These are phyloP conservation scores for Phylloporus sp. DNA, from an alignment of 768 basidiomycete genomes.

Conservation along the genomic window DNA sequence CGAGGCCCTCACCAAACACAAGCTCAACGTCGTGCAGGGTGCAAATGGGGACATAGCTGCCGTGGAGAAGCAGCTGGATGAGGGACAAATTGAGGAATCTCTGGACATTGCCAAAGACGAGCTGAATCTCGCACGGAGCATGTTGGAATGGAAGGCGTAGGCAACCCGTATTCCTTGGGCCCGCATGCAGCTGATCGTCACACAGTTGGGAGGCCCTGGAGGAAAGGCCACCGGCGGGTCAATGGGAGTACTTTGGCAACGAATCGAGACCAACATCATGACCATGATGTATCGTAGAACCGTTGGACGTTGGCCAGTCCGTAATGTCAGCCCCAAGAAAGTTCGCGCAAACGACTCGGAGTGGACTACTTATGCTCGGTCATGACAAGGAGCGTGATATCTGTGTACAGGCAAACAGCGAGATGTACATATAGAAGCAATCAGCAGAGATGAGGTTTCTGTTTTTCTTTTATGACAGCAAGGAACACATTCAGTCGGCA, in stretches of 20 bases:
- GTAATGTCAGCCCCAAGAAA: slow-evolving; percentile 26
- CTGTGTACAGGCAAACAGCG: slow-evolving; percentile 11
- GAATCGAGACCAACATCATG: slow-evolving; percentile 39
- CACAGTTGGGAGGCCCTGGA: slow-evolving; percentile 85
- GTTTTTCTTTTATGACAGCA: slow-evolving; percentile 14
- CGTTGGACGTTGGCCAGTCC: neutral
- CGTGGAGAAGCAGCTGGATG: slow-evolving; percentile 72
- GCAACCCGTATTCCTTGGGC: slow-evolving; percentile 32
- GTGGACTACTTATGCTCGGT: neutral
- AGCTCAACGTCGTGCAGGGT: slow-evolving; percentile 65
- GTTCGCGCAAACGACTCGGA: slow-evolving; percentile 23
- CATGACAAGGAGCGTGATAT: neutral
- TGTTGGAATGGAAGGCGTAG: slow-evolving; percentile 96
- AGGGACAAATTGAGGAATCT: slow-evolving; percentile 85
- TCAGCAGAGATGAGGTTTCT: slow-evolving; percentile 1
- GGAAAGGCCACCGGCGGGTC: slow-evolving; percentile 72
- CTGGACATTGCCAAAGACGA: slow-evolving; percentile 82
- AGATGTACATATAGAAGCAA: slow-evolving; percentile 7
- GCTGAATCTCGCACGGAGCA: slow-evolving; percentile 66
- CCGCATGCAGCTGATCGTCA: slow-evolving; percentile 1
- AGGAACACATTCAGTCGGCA: slow-evolving; percentile 7
- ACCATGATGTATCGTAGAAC: too few relatives aligned
- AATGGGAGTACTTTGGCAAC: slow-evolving; percentile 82
- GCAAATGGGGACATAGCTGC: slow-evolving; percentile 60
- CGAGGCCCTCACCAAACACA: slow-evolving; percentile 78